Conservation (phyloP, 768 basidiomycete genomes). For the Lentinula aciculospora region DNA sequence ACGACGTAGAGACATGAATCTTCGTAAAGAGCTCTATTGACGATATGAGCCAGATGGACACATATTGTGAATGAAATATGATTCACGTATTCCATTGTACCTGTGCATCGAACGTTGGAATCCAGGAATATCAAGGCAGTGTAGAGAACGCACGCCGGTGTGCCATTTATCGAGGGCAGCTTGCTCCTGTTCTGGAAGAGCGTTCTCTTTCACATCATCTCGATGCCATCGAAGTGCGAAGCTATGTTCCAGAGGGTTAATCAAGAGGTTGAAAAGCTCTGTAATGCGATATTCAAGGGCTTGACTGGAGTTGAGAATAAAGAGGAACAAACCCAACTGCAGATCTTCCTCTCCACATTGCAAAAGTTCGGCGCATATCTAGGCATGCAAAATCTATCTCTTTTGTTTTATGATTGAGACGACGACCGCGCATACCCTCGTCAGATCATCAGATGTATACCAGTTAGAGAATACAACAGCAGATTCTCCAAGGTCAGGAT, state of each 20-base stretch:
- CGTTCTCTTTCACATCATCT: conserved; percentile 62
- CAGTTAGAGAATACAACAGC: conserved; percentile 48
- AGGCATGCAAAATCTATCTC: background rate
- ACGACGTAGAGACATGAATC: conserved; percentile 70
- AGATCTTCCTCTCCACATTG: conserved; percentile 52
- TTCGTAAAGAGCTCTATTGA: conserved; percentile 54
- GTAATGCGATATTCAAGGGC: background rate
- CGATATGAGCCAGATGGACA: background rate
- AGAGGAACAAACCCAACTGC: conserved; percentile 55
- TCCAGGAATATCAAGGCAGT: background rate
- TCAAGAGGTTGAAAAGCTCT: conserved; percentile 75
- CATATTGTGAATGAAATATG: too few species aligned
- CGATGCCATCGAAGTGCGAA: conserved; percentile 80
- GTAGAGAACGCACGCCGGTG: conserved; percentile 51
- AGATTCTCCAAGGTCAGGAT: conserved; percentile 58
- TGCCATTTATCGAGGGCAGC: conserved; percentile 54
- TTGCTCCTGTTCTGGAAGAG: conserved; percentile 53
- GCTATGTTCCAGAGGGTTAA: conserved; percentile 58
- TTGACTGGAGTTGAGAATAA: too few species aligned
- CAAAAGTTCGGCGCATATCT: conserved; percentile 36
- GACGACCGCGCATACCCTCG: conserved; percentile 19
- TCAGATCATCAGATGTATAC: conserved; percentile 56
- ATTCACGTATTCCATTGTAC: conserved; percentile 79
- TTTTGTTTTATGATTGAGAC: background rate
- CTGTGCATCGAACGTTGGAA: conserved; percentile 23